Conservation (phyloP, 371 early-diverging fungal genomes). For the Mucor irregularis region DNA sequence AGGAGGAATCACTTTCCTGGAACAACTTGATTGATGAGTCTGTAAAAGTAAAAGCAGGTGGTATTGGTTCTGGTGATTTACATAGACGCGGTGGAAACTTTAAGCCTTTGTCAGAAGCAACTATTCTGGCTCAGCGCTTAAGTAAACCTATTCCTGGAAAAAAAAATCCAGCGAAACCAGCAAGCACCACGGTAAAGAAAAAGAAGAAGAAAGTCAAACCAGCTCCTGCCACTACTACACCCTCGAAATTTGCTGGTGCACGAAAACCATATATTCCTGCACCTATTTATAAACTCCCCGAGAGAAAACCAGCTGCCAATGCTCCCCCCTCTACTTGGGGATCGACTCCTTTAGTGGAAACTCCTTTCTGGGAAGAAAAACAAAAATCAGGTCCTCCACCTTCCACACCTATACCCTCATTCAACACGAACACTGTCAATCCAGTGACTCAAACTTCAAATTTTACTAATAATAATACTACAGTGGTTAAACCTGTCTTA, state of each 20-base stretch:
- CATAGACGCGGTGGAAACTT: conserved; percentile 45
- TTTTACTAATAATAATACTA: background rate
- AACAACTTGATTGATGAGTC: conserved; percentile 34
- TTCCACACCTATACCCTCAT: background rate
- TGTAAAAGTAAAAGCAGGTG: conserved; percentile 32
- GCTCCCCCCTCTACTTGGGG: conserved; percentile 15
- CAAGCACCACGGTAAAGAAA: background rate
- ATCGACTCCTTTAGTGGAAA: conserved; percentile 14
- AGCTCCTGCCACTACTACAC: background rate
- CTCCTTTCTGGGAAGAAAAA: conserved; percentile 9
- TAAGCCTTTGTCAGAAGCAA: conserved; percentile 42
- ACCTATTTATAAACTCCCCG: background rate
- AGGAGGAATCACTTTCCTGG: conserved; percentile 20
- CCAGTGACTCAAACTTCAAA: background rate
- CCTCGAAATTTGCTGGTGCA: background rate
- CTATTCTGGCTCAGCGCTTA: conserved; percentile 41
- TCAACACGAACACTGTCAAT: background rate
- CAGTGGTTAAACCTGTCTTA: too few species aligned
- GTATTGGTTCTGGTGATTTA: conserved; percentile 45
- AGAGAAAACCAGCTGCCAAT: background rate
- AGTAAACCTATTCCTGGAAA: conserved; percentile 29
- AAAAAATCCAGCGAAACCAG: background rate
- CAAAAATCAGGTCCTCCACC: background rate
- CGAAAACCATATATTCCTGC: background rate
- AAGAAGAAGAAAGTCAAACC: background rate